A percentile compares a stretch with the other conserved stretches of the same genome.
phyloP scores from a whole-genome alignment of 108 stramenopile species.

The Conticribra weissflogii region DNA sequence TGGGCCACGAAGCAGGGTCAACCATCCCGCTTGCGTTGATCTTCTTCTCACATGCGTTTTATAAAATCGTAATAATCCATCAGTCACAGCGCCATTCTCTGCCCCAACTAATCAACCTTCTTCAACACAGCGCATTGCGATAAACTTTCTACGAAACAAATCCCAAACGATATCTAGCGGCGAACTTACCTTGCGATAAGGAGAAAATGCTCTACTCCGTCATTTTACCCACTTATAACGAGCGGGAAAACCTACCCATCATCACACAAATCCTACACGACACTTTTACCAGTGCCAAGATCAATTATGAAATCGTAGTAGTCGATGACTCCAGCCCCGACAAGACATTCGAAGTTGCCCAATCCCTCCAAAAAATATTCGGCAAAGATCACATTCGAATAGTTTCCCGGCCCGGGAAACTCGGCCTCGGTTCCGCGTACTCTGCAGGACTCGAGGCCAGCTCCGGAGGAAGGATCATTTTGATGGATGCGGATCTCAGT shows the following conservation, averaged over 20 bases:
- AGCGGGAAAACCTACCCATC: conserved; percentile 96
- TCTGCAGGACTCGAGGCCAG: conserved; percentile 84
- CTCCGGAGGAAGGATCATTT: conserved; percentile 87
- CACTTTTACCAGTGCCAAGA: conserved; percentile 64
- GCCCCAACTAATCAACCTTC: too few relatives aligned
- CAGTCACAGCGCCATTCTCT: too few relatives aligned
- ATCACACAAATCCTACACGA: conserved; percentile 90
- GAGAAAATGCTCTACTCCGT: conserved; percentile 85
- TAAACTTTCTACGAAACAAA: too few relatives aligned
- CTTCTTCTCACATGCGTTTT: too few relatives aligned
- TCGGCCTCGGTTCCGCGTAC: conserved; percentile 97
- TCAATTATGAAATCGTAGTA: conserved; percentile 92
- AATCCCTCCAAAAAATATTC: conserved; percentile 83
- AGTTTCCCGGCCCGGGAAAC: conserved; percentile 89
- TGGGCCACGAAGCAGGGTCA: too few relatives aligned
- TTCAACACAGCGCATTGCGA: too few relatives aligned
- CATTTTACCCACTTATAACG: conserved; percentile 98
- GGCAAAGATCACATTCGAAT: conserved; percentile 81
- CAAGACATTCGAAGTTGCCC: conserved; percentile 91
- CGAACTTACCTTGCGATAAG: background rate
- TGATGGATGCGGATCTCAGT: conserved; percentile 98
- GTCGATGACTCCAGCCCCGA: conserved; percentile 98
- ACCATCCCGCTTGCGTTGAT: too few relatives aligned
- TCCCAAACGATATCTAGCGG: too few relatives aligned
- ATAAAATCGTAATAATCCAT: too few relatives aligned